These are phyloP conservation scores for Leccinum rimulosum DNA, from an alignment of 768 basidiomycete species.

Conservation along the genomic window DNA sequence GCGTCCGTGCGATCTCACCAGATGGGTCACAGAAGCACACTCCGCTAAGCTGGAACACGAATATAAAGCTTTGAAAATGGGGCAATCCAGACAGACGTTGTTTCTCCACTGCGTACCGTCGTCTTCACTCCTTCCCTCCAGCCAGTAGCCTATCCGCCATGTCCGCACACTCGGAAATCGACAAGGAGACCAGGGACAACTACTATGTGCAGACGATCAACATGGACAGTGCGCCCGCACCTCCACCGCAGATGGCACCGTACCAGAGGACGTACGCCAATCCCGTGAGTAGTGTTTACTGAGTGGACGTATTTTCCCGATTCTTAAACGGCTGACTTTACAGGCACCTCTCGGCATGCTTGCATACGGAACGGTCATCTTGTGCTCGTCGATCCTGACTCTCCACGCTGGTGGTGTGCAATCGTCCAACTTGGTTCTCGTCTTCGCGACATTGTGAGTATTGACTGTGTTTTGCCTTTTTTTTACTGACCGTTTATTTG, in stretches of 20 bases:
- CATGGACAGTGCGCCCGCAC: constrained; percentile 15
- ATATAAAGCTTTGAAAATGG: constrained; percentile 17
- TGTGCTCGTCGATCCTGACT: constrained; percentile 30
- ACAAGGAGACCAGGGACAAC: constrained; percentile 24
- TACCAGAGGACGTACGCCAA: constrained; percentile 28
- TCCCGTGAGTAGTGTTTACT: constrained; percentile 13
- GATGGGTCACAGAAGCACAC: neutral
- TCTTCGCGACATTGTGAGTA: constrained; percentile 29
- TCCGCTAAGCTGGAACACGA: neutral
- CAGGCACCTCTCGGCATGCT: constrained; percentile 31
- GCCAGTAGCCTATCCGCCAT: constrained; percentile 6
- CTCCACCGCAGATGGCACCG: constrained; percentile 21
- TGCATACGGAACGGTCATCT: constrained; percentile 28
- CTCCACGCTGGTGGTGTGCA: constrained; percentile 19
- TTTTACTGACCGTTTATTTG: neutral
- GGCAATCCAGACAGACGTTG: neutral
- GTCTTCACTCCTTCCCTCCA: neutral
- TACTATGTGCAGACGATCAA: constrained; percentile 29
- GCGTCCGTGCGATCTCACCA: constrained; percentile 1
- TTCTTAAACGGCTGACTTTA: neutral
- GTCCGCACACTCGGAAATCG: constrained; percentile 20
- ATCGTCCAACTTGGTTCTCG: constrained; percentile 25
- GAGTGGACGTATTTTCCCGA: neutral
- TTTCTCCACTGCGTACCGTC: constrained; percentile 1
- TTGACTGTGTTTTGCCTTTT: neutral